Evolutionary conservation across 495 filamentous ascomycete genomes (phyloP), one percentile per base, ranked within the genome.

Genomic region (Xylaria curta): DNA sequence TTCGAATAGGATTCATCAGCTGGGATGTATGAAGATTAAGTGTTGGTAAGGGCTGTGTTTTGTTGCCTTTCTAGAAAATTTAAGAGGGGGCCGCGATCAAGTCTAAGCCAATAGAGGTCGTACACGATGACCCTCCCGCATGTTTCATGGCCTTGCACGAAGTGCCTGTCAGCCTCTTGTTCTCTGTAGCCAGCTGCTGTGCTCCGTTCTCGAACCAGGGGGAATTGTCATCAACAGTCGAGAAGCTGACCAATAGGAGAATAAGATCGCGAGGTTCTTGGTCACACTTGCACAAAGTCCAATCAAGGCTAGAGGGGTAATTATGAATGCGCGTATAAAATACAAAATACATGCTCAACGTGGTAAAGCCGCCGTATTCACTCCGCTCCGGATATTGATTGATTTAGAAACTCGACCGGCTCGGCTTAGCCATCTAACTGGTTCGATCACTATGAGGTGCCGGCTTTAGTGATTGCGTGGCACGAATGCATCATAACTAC

Each of bases 81-180:
- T 15, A 56, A 36, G 46, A 63, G 38, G 38, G 51, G 53, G 36
- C 36, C 2, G 17, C 26, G 46, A 6, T 4, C 8, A 38, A 21
- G 28, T 24, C 24, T 36, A 2, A 7, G 58, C 68, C 68, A 70
- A 70, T 70, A 21, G 31, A 46, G 58, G 58, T 42, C 44, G 68
- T 63, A 70, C 68, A 70, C 68, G 68, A 70, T 44, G 44, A 19
- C 56, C 66, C n/a, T 38, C 24, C 38, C 54, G 40, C 49, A 28
- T 60, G 68, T 70, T 70, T 70, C 68, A 70, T 63, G 59, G 66
- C 66, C 66, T 68, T 68, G 66, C 51, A 54, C 24, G 8, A 21
- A 58, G 38, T 13, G 9, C 24, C 53, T 68, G 66, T 68, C 38
- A 68, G 66, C 66, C 66, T 68, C 53, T 68, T 47, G 53, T 59